These are phyloP conservation scores for Saccharomycopsis fibuligera DNA, from an alignment of 805 yeast species.

Conservation along the genomic window DNA sequence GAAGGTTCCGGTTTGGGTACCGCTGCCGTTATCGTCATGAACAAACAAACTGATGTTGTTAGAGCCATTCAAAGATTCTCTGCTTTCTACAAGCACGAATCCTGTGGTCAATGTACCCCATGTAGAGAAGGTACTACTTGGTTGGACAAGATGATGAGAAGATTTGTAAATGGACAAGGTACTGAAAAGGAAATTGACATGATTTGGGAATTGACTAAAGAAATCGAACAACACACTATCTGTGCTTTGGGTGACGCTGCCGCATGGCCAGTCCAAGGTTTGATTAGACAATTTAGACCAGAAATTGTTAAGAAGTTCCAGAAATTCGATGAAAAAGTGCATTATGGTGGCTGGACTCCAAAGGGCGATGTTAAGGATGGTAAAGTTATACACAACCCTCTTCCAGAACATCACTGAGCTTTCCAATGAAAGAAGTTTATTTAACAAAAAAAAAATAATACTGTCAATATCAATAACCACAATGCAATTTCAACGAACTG, in stretches of 20 bases:
- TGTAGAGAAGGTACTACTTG: conserved; percentile 93
- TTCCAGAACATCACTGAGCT: conserved; percentile 16
- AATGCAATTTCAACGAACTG: not conserved
- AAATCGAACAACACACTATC: conserved; percentile 86
- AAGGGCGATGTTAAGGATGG: conserved; percentile 21
- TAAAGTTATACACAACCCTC: conserved; percentile 18
- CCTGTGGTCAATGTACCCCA: conserved; percentile 93
- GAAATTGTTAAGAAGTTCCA: conserved; percentile 70
- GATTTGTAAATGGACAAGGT: conserved; percentile 76
- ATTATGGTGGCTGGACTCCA: conserved; percentile 72
- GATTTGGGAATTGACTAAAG: conserved; percentile 78
- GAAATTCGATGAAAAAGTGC: conserved; percentile 40
- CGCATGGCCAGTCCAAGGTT: conserved; percentile 90
- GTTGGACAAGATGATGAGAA: conserved; percentile 77
- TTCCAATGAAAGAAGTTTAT: too few relatives aligned
- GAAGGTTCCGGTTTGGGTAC: conserved; percentile 87
- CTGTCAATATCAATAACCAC: not conserved
- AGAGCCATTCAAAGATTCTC: conserved; percentile 82
- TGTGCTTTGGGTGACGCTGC: conserved; percentile 93
- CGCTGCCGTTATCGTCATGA: conserved; percentile 89
- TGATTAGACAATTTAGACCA: conserved; percentile 79
- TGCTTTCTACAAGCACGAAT: conserved; percentile 83
- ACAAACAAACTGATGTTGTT: conserved; percentile 77
- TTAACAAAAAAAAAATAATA: not conserved
- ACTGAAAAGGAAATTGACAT: conserved; percentile 74